Evolutionary conservation across 2,329 filamentous ascomycete species (phyloP).

Genomic region (Karstenula rhodostoma): DNA sequence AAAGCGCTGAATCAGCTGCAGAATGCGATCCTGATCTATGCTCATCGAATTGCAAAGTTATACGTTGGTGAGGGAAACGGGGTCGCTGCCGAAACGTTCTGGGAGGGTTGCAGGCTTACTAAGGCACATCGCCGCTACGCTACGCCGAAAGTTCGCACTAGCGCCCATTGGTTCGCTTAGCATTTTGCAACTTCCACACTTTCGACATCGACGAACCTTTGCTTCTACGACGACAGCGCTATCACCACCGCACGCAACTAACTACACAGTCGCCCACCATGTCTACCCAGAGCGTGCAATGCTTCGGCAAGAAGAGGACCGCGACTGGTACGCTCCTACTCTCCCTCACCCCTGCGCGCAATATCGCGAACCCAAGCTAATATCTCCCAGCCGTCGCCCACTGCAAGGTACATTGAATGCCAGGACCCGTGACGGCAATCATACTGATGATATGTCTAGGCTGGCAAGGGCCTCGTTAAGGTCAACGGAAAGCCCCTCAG

Average conservation of each 20-base stretch:
- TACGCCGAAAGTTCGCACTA: not conserved
- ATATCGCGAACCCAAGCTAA: conserved; percentile 35
- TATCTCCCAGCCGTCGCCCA: conserved; percentile 78
- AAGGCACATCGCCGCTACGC: not conserved
- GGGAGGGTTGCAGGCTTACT: conserved; percentile 1
- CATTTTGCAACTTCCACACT: conserved; percentile 14
- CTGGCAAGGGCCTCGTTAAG: conserved; percentile 91
- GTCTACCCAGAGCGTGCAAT: conserved; percentile 69
- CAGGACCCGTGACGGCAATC: conserved; percentile 30
- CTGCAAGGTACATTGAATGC: conserved; percentile 74
- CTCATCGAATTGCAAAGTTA: not conserved
- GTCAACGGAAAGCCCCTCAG: conserved; percentile 97
- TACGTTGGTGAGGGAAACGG: not conserved
- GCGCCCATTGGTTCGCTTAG: conserved; percentile 24
- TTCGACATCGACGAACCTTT: conserved; percentile 15
- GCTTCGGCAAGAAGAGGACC: conserved; percentile 90
- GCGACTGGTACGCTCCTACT: conserved; percentile 53
- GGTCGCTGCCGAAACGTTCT: not conserved
- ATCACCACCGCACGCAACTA: conserved; percentile 40
- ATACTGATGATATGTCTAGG: conserved; percentile 54
- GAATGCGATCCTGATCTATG: not conserved
- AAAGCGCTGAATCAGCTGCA: not conserved
- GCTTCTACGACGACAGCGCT: conserved; percentile 21
- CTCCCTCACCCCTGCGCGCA: not conserved
- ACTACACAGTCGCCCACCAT: conserved; percentile 49